These are phyloP conservation scores for Penicillium pulvis DNA, from an alignment of 495 filamentous ascomycete genomes.

Conservation along the genomic window DNA sequence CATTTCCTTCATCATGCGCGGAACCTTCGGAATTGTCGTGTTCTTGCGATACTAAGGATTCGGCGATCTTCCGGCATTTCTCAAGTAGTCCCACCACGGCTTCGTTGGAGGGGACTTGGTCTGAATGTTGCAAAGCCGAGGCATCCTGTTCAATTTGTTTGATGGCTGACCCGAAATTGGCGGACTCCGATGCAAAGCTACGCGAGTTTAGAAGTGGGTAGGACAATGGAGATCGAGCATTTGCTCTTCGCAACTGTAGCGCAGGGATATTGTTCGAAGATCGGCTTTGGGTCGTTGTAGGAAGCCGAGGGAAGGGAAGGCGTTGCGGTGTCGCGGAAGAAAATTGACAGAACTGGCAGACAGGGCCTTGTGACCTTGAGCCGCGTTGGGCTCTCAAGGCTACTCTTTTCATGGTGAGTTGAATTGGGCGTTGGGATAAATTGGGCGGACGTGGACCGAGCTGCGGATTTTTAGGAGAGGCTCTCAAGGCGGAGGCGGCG, in stretches of 20 bases:
- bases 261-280: constrained; percentile 11
- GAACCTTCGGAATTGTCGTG: constrained; percentile 23
- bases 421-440: constrained; percentile 8
- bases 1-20: constrained; percentile 32
- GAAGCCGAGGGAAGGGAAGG: constrained; percentile 26
- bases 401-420: constrained; percentile 38
- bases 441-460: constrained; percentile 12
- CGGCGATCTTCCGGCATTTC: constrained; percentile 47
- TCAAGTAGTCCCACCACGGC: constrained; percentile 43
- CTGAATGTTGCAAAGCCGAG: constrained; percentile 30
- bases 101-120: constrained; percentile 42
- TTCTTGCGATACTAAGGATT: constrained; percentile 35
- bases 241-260: constrained; percentile 21
- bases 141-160: constrained; percentile 31
- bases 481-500: constrained; percentile 32
- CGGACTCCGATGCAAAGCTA: constrained; percentile 17
- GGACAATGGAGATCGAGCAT: constrained; percentile 4
- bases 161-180: constrained; percentile 24
- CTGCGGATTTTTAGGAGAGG: constrained; percentile 22
- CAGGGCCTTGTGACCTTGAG: constrained; percentile 23
- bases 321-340: constrained; percentile 26
- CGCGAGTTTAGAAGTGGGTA: constrained; percentile 5
- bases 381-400: constrained; percentile 30
- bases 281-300: constrained; percentile 12
- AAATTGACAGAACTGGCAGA: constrained; percentile 46